phyloP scores from a whole-genome alignment of 257 asterid genomes.

The Solanum stenotomum region DNA sequence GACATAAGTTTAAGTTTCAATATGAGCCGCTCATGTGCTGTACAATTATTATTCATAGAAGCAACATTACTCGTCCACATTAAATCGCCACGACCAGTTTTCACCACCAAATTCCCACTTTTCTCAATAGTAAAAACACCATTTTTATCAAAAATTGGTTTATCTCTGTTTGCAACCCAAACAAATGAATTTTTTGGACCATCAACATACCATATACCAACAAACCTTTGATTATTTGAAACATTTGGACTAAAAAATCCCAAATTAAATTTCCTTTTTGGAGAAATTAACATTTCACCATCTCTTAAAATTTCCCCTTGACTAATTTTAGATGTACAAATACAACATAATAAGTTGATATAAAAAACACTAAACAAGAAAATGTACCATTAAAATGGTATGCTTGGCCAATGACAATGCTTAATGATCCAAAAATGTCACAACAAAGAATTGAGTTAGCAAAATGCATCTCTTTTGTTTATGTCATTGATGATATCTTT shows the following conservation, averaged over 20 bases:
- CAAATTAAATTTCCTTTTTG: conserved; percentile 38
- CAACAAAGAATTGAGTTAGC: too few species aligned
- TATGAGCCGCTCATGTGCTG: conserved; percentile 3
- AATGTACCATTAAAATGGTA: too few species aligned
- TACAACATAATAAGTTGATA: too few species aligned
- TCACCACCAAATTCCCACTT: conserved; percentile 34
- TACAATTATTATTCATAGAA: conserved; percentile 9
- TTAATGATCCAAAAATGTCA: too few species aligned
- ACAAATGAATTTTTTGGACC: conserved; percentile 26
- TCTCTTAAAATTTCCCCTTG: too few species aligned
- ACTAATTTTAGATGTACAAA: too few species aligned
- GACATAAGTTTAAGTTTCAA: too few species aligned
- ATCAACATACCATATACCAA: conserved; percentile 54
- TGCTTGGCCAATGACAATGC: too few species aligned
- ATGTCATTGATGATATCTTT: too few species aligned
- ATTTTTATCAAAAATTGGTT: conserved; percentile 33
- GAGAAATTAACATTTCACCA: too few species aligned
- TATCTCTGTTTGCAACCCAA: conserved; percentile 73
- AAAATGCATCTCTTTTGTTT: too few species aligned
- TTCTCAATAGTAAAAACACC: conserved; percentile 29
- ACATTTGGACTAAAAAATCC: conserved; percentile 62
- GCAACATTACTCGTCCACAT: conserved; percentile 38
- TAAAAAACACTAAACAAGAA: too few species aligned
- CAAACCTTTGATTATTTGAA: conserved; percentile 35
- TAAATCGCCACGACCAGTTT: conserved; percentile 9